These are phyloP conservation scores for Backusella circina DNA, from an alignment of 192 early-diverging fungal species.

Conservation along the genomic window DNA sequence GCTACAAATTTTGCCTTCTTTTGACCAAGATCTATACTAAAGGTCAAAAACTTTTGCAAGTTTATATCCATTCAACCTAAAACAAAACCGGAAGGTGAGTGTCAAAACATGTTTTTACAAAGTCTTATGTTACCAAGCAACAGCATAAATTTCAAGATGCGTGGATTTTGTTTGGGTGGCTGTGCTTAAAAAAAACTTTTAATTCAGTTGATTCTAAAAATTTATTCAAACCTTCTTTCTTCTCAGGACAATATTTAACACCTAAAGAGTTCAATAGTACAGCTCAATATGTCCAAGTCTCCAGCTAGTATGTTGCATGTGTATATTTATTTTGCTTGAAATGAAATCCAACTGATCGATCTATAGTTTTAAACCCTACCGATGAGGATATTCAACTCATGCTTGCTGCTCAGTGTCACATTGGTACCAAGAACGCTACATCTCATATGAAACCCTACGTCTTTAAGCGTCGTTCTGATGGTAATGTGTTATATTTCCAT, in stretches of 20 bases:
- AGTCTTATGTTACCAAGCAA: neutral
- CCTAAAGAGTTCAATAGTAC: neutral
- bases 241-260: neutral
- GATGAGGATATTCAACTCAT: conserved; percentile 92
- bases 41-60: too few relatives aligned
- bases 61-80: too few relatives aligned
- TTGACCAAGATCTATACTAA: neutral
- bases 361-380: conserved; percentile 61
- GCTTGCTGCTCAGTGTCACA: conserved; percentile 92
- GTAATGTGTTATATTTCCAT: too few relatives aligned
- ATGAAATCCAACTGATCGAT: neutral
- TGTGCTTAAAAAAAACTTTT: neutral
- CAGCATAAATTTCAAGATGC: neutral
- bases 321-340: neutral
- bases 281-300: neutral
- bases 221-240: neutral
- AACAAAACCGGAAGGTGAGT: neutral
- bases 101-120: neutral
- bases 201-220: neutral
- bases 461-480: conserved; percentile 93
- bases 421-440: conserved; percentile 97
- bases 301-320: neutral
- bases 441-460: conserved; percentile 93
- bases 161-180: neutral
- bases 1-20: neutral